A percentile compares a stretch with the other conserved stretches of the same genome.
These are phyloP conservation scores for Trematosphaeria pertusa DNA, from an alignment of 2,329 filamentous ascomycete species.

Conservation along the genomic window DNA sequence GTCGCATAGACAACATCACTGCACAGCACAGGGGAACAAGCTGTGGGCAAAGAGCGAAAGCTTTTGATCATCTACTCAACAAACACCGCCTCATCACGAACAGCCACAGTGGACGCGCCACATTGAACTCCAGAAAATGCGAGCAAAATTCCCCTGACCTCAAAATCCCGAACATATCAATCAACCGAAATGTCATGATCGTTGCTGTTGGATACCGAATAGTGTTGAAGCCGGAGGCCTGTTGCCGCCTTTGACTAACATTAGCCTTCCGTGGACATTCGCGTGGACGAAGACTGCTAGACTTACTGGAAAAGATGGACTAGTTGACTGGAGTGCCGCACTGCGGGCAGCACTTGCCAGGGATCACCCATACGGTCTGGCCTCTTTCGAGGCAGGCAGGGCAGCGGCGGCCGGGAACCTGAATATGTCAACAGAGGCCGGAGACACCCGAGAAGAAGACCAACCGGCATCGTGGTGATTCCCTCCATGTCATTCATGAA, in stretches of 20 bases:
- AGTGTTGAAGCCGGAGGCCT: slow-evolving; percentile 13
- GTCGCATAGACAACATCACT: too few species aligned
- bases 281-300: not conserved
- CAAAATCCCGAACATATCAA: slow-evolving; percentile 22
- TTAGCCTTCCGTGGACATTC: slow-evolving; percentile 8
- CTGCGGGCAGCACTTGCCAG: slow-evolving; percentile 48
- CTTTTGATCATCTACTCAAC: slow-evolving; percentile 9
- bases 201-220: slow-evolving; percentile 13
- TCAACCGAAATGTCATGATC: slow-evolving; percentile 10
- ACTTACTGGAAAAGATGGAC: slow-evolving; percentile 9
- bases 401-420: slow-evolving; percentile 50
- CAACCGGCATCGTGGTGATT: slow-evolving; percentile 43
- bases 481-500: slow-evolving; percentile 39
- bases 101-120: slow-evolving; percentile 8
- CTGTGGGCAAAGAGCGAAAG: slow-evolving; percentile 1
- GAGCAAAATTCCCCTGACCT: slow-evolving; percentile 21
- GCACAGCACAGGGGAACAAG: too few species aligned
- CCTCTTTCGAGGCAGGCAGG: slow-evolving; percentile 49
- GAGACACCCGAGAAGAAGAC: slow-evolving; percentile 18
- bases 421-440: too few species aligned
- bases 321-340: slow-evolving; percentile 51
- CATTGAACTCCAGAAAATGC: slow-evolving; percentile 28
- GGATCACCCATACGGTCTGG: slow-evolving; percentile 51
- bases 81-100: not conserved
- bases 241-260: not conserved